phyloP scores from a whole-genome alignment of 371 early-diverging fungal species.

The Capillidium heterosporum region DNA sequence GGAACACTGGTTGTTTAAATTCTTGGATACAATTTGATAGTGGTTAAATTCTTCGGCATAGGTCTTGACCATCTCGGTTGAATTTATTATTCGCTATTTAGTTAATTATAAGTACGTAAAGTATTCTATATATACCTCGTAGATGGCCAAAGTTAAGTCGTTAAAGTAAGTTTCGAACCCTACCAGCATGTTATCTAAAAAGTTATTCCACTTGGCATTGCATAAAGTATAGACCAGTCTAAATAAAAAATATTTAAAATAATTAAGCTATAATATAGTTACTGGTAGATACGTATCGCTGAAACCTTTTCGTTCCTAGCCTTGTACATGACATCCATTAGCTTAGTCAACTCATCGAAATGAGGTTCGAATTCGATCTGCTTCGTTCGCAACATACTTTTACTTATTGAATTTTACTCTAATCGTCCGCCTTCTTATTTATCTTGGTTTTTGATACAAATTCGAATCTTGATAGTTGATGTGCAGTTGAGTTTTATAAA shows the following conservation, averaged over 20 bases:
- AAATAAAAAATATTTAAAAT: not conserved
- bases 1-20: not conserved
- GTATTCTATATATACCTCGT: not conserved
- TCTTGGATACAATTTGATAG: too few species aligned
- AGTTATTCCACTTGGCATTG: not conserved
- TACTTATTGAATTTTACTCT: too few species aligned
- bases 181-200: not conserved
- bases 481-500: too few species aligned
- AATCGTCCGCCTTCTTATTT: too few species aligned
- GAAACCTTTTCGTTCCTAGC: not conserved
- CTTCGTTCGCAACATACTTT: not conserved
- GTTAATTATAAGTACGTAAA: not conserved
- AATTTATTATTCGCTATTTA: not conserved
- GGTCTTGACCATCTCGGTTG: not conserved
- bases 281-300: not conserved
- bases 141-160: not conserved
- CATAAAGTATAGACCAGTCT: not conserved
- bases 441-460: too few species aligned
- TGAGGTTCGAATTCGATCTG: not conserved
- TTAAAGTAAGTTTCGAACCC: not conserved
- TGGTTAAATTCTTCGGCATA: too few species aligned
- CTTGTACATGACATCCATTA: not conserved
- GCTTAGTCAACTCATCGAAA: not conserved
- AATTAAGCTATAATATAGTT: not conserved
- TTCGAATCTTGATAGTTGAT: too few species aligned